Evolutionary conservation across 2,329 filamentous ascomycete species (phyloP).

Genomic region (Pseudogymnoascus verrucosus): DNA sequence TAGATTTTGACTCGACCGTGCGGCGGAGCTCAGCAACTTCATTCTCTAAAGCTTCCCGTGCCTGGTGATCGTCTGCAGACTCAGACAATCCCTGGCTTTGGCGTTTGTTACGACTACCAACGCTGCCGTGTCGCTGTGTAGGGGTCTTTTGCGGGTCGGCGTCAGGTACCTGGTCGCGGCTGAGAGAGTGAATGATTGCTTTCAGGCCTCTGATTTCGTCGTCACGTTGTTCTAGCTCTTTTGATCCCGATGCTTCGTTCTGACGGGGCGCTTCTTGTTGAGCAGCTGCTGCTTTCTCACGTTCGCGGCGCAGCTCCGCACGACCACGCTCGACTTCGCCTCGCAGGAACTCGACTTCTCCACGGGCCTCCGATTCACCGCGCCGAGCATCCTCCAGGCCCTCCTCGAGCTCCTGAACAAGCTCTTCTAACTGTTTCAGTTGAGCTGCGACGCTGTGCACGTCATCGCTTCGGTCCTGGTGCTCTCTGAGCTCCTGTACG

Average conservation of each 20-base stretch:
- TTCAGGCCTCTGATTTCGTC: slow-evolving; percentile 96
- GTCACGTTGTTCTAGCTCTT: slow-evolving; percentile 87
- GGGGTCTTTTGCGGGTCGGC: slow-evolving; percentile 26
- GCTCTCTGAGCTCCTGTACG: slow-evolving; percentile 71
- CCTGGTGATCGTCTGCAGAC: slow-evolving; percentile 47
- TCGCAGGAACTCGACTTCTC: slow-evolving; percentile 89
- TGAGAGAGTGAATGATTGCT: slow-evolving; percentile 94
- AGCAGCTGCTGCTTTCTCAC: slow-evolving; percentile 66
- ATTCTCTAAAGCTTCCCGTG: slow-evolving; percentile 64
- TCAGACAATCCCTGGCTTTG: slow-evolving; percentile 41
- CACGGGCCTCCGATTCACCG: slow-evolving; percentile 89
- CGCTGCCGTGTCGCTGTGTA: slow-evolving; percentile 20
- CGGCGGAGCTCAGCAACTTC: slow-evolving; percentile 72
- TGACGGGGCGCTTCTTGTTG: slow-evolving; percentile 40
- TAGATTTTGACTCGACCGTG: slow-evolving; percentile 62
- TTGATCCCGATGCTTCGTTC: slow-evolving; percentile 44
- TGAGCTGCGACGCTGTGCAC: slow-evolving; percentile 86
- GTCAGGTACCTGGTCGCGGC: slow-evolving; percentile 54
- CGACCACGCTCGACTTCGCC: slow-evolving; percentile 90
- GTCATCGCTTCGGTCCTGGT: slow-evolving; percentile 76
- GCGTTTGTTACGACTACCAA: slow-evolving; percentile 10
- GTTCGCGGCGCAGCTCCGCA: slow-evolving; percentile 78
- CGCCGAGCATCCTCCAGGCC: slow-evolving; percentile 89
- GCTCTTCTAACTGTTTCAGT: slow-evolving; percentile 88
- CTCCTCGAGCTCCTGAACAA: slow-evolving; percentile 94